Evolutionary conservation across 371 early-diverging fungal species (phyloP).

Genomic region (Catenaria anguillulae): DNA sequence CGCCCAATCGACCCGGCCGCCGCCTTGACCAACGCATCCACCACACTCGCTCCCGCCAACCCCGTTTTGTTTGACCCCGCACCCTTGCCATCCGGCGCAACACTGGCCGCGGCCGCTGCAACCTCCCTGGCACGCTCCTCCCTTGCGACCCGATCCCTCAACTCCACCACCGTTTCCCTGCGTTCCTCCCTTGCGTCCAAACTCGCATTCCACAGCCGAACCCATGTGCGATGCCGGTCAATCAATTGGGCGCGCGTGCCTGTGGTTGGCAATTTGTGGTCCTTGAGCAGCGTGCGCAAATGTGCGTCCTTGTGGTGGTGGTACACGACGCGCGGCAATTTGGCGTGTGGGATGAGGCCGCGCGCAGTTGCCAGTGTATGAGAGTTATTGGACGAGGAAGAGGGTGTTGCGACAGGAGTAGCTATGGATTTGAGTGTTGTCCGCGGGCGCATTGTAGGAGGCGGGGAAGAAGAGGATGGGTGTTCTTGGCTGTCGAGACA

Average conservation of each 20-base stretch:
- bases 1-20: too few relatives aligned
- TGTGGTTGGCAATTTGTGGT: background rate
- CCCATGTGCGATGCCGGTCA: background rate
- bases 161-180: background rate
- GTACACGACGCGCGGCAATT: background rate
- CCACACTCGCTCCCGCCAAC: too few relatives aligned
- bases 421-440: background rate
- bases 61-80: too few relatives aligned
- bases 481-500: background rate
- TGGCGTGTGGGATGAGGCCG: background rate
- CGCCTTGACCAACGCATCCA: too few relatives aligned
- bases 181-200: background rate
- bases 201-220: background rate
- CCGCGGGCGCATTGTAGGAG: background rate
- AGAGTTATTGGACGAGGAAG: background rate
- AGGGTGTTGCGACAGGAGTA: background rate
- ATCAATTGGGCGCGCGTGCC: background rate
- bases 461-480: background rate
- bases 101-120: too few relatives aligned
- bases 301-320: background rate
- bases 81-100: too few relatives aligned
- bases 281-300: background rate
- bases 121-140: constrained; percentile 5
- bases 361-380: too few relatives aligned
- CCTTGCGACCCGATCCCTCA: background rate